Evolutionary conservation across 371 early-diverging fungal species (phyloP).

Genomic region (Apophysomyces sp.): DNA sequence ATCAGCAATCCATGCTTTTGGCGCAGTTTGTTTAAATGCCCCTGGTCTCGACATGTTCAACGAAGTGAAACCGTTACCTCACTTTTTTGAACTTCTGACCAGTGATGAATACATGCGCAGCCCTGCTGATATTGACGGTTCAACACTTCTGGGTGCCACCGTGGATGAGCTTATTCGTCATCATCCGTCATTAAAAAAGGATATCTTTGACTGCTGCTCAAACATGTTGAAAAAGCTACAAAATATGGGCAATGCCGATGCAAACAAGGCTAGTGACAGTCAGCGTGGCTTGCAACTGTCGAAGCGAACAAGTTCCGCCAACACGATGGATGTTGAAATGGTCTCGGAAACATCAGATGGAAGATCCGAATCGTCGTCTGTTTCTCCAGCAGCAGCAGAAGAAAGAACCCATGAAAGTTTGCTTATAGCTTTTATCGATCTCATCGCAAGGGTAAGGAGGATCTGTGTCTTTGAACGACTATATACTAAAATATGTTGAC

Average conservation of each 20-base stretch:
- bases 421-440: conserved; percentile 35
- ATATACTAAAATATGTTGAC: neutral
- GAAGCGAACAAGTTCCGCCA: conserved; percentile 20
- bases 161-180: conserved; percentile 97
- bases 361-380: neutral
- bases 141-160: conserved; percentile 77
- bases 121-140: conserved; percentile 81
- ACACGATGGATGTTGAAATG: conserved; percentile 37
- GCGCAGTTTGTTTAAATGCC: conserved; percentile 92
- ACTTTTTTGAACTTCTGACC: conserved; percentile 79
- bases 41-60: conserved; percentile 84
- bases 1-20: conserved; percentile 91
- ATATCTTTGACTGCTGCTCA: conserved; percentile 71
- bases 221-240: conserved; percentile 58
- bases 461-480: neutral
- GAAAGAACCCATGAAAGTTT: conserved; percentile 26
- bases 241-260: conserved; percentile 42
- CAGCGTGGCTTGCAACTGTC: conserved; percentile 32
- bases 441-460: conserved; percentile 35
- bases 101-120: conserved; percentile 72
- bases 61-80: conserved; percentile 66
- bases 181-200: conserved; percentile 80
- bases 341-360: neutral
- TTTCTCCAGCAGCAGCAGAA: neutral
- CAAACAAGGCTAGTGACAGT: conserved; percentile 47